Conservation (phyloP, 306 rosid species). For the Canavalia gladiata region DNA sequence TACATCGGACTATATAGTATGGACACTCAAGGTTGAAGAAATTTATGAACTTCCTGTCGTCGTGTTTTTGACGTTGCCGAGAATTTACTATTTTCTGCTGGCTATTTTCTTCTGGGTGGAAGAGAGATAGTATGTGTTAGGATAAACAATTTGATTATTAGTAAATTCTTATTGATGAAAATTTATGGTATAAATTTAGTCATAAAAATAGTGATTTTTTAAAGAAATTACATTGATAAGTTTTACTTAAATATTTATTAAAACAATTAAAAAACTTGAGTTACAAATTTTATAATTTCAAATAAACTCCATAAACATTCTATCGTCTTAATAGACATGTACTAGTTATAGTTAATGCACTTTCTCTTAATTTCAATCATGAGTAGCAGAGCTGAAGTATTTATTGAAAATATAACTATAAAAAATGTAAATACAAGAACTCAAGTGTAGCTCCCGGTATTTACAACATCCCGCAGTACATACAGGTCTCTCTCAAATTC, state of each 20-base stretch:
- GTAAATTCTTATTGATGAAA: neutral
- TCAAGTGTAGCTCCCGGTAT: slow-evolving; percentile 38
- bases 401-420: slow-evolving; percentile 41
- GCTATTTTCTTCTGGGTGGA: neutral
- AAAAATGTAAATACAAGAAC: slow-evolving; percentile 49
- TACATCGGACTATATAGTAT: neutral
- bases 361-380: neutral
- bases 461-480: slow-evolving; percentile 56
- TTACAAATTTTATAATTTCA: neutral
- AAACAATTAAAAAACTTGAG: neutral
- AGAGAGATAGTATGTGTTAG: neutral
- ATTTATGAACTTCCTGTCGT: neutral
- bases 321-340: neutral
- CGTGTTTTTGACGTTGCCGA: neutral
- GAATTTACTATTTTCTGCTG: neutral
- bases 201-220: too few relatives aligned
- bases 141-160: neutral
- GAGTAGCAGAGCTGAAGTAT: neutral
- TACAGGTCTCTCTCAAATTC: neutral
- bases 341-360: neutral
- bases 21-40: neutral
- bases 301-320: neutral
- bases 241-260: neutral
- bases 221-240: too few relatives aligned
- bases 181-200: neutral